These are phyloP conservation scores for Bacidia gigantensis DNA, from an alignment of 495 filamentous ascomycete genomes.

Conservation along the genomic window DNA sequence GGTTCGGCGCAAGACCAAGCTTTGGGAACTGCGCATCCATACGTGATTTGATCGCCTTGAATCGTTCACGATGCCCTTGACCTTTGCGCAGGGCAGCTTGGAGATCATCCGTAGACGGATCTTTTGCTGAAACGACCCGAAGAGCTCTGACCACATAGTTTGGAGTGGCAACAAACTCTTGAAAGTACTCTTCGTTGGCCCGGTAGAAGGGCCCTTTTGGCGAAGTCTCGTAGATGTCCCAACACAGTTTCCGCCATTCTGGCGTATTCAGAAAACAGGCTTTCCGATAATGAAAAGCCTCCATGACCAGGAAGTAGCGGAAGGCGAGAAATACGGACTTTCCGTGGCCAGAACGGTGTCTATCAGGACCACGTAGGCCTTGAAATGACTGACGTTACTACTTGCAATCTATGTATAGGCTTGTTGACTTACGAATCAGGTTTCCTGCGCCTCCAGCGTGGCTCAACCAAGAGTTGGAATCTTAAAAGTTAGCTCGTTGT, in stretches of 20 bases:
- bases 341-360: slow-evolving; percentile 24
- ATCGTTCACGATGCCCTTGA: slow-evolving; percentile 3
- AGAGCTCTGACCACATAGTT: background rate
- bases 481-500: too few relatives aligned
- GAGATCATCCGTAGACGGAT: background rate
- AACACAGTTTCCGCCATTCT: slow-evolving; percentile 25
- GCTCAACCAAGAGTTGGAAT: slow-evolving; percentile 23
- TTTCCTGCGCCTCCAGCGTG: slow-evolving; percentile 27
- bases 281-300: slow-evolving; percentile 19
- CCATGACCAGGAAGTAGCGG: slow-evolving; percentile 23
- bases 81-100: background rate
- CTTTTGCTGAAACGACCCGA: background rate
- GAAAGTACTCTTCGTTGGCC: slow-evolving; percentile 6
- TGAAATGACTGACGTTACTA: too few relatives aligned
- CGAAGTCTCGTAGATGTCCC: slow-evolving; percentile 17
- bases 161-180: slow-evolving; percentile 3
- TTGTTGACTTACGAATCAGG: slow-evolving; percentile 24
- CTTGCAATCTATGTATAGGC: too few relatives aligned
- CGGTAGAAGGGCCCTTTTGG: background rate
- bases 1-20: background rate
- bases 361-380: slow-evolving; percentile 23
- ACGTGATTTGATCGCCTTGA: background rate
- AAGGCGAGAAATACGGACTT: slow-evolving; percentile 24
- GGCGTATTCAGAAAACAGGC: slow-evolving; percentile 25
- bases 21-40: background rate